Percentiles rank a stretch among this genome's conserved stretches.
phyloP scores from a whole-genome alignment of 495 filamentous ascomycete genomes.

The Chaetomium cochliodes region DNA sequence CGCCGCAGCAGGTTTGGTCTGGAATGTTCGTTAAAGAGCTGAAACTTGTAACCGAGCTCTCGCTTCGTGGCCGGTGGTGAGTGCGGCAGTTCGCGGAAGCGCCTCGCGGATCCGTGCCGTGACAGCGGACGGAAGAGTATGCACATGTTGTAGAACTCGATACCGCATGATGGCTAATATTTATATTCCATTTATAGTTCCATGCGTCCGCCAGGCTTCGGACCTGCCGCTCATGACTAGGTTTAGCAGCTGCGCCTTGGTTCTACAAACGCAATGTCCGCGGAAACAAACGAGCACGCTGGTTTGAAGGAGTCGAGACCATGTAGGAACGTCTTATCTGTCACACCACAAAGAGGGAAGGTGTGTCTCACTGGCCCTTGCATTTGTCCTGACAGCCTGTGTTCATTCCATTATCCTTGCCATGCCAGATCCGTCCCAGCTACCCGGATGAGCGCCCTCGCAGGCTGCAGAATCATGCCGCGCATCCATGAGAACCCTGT shows the following conservation, averaged over 20 bases:
- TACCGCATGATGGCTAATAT: too few relatives aligned
- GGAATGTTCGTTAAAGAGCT: neutral
- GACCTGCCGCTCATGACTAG: too few relatives aligned
- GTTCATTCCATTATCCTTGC: neutral
- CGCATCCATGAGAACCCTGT: too few relatives aligned
- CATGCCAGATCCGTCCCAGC: neutral
- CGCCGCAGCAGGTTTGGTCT: neutral
- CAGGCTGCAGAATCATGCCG: neutral
- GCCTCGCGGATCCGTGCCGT: neutral
- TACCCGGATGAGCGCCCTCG: neutral
- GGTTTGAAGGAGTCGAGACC: neutral
- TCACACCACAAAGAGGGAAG: neutral
- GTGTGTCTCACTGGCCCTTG: neutral
- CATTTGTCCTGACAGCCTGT: neutral
- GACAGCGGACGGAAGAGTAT: neutral
- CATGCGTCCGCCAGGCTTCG: too few relatives aligned
- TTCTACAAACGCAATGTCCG: neutral
- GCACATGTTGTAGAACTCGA: neutral
- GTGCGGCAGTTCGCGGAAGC: neutral
- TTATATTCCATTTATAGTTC: too few relatives aligned
- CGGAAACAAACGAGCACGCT: neutral
- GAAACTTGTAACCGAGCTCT: neutral
- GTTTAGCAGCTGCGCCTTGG: too few relatives aligned
- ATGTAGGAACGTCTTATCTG: neutral
- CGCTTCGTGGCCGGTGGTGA: neutral